A percentile compares a stretch with the other conserved stretches of the same genome.
phyloP scores from a whole-genome alignment of 495 filamentous ascomycete species.

The Hypoxylon crocopeplum region DNA sequence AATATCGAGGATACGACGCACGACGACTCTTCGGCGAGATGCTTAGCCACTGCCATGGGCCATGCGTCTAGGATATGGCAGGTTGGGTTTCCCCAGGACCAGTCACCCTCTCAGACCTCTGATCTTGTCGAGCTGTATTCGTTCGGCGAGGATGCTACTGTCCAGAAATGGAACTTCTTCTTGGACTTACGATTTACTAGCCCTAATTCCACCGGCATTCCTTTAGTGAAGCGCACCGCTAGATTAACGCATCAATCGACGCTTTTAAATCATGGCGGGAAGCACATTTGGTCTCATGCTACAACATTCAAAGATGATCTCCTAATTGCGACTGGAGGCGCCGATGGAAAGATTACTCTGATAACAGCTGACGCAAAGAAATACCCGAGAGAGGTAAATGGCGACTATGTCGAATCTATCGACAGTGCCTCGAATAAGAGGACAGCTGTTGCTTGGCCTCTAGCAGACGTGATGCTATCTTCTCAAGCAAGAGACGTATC shows the following conservation, averaged over 20 bases:
- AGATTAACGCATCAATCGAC: conserved; percentile 59
- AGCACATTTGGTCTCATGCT: conserved; percentile 87
- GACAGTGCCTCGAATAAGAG: not conserved
- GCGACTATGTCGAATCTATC: not conserved
- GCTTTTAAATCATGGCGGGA: conserved; percentile 74
- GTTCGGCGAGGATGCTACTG: conserved; percentile 79
- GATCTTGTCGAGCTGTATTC: conserved; percentile 63
- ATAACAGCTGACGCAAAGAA: conserved; percentile 35
- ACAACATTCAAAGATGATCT: conserved; percentile 43
- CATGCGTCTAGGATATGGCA: conserved; percentile 92
- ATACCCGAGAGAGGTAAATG: not conserved
- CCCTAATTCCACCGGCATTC: not conserved
- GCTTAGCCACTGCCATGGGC: conserved; percentile 75
- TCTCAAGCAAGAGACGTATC: not conserved
- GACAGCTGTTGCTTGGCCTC: conserved; percentile 18
- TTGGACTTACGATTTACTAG: conserved; percentile 23
- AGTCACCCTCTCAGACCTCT: conserved; percentile 37
- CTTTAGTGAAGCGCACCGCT: conserved; percentile 20
- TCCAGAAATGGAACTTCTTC: conserved; percentile 71
- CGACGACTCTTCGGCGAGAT: conserved; percentile 34
- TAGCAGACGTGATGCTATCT: conserved; percentile 25
- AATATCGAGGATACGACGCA: conserved; percentile 37
- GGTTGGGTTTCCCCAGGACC: conserved; percentile 63
- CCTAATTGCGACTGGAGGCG: conserved; percentile 80
- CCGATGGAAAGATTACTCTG: conserved; percentile 70